Evolutionary conservation across 1,284 basidiomycete species (phyloP), one percentile per base, ranked within the genome.

Genomic region (Cutaneotrichosporon cyanovorans): DNA sequence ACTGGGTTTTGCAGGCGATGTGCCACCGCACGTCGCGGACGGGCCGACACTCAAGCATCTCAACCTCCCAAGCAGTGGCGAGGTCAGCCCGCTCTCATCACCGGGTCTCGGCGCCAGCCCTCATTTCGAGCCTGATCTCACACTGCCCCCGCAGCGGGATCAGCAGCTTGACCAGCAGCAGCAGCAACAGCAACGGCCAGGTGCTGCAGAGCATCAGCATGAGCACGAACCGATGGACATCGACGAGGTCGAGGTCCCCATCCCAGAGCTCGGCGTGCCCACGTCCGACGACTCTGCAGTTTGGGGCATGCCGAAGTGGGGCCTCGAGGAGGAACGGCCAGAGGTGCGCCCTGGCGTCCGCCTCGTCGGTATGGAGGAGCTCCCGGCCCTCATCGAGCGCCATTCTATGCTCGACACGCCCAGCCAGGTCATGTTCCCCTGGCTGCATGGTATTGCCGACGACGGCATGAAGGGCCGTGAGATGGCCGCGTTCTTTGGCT

Each of bases 381-480:
- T 70, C 14, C 61, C 64, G 3, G 46, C 42, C 2, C 46, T 72
- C 25, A 46, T 72, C 15, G 61, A 66, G 21, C 57, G 62, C 8
- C 68, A 72, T 46, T 53, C 62, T 14, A 46, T 66, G 45, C 57
- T 66, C 21, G 69, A 71, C 50, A 65, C 64, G 2, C 70, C 70
- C 2, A 66, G 61, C 37, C 64, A 68, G 22, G 60, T 68, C 15
- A 57, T 72, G 23, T 72, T 72, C 48, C 70, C 70, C 1, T 72
- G 70, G 70, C 55, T 72, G 6, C 70, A 72, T 48, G 70, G 70
- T 5, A 72, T 72, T 39, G 61, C 61, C 28, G 70, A 72, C 40
- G 70, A 70, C 42, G 69, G 59, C 12, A 54, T 48, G 25, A 69
- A 62, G 54, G 70, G 59, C 9, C 51, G 58, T 8, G 62, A 63